These are phyloP conservation scores for Boletus bicolor DNA, from an alignment of 768 basidiomycete species.

Conservation along the genomic window DNA sequence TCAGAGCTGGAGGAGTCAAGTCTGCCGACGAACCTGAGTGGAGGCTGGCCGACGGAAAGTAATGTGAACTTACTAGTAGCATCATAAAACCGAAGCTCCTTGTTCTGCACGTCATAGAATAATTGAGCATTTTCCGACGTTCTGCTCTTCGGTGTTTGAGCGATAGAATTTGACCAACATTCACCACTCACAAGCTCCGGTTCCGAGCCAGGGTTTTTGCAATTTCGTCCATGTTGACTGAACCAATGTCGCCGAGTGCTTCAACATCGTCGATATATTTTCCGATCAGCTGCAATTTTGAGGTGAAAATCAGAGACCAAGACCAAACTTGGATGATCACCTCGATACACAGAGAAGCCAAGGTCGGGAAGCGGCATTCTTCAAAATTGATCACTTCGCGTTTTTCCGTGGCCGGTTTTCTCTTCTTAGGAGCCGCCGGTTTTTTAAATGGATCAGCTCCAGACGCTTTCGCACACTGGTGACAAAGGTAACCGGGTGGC, in stretches of 20 bases:
- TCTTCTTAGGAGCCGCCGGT: slow-evolving; percentile 55
- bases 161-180: neutral
- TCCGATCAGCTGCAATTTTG: slow-evolving; percentile 61
- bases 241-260: slow-evolving; percentile 82
- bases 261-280: slow-evolving; percentile 88
- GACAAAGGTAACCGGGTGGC: slow-evolving; percentile 79
- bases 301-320: neutral
- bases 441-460: slow-evolving; percentile 89
- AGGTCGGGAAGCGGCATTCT: slow-evolving; percentile 61
- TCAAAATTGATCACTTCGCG: slow-evolving; percentile 68
- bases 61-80: slow-evolving; percentile 68
- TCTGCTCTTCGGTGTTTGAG: slow-evolving; percentile 35
- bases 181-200: slow-evolving; percentile 64
- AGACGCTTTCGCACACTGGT: slow-evolving; percentile 73
- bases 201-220: slow-evolving; percentile 80
- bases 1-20: slow-evolving; percentile 63
- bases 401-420: slow-evolving; percentile 61
- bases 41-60: neutral
- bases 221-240: slow-evolving; percentile 80
- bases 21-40: slow-evolving; percentile 41
- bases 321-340: slow-evolving; percentile 34
- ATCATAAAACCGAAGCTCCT: slow-evolving; percentile 75
- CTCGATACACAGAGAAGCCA: slow-evolving; percentile 80
- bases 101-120: slow-evolving; percentile 77
- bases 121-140: slow-evolving; percentile 76